These are phyloP conservation scores for Blastocystis sp. DNA, from an alignment of 352 stramenopile species.

Conservation along the genomic window DNA sequence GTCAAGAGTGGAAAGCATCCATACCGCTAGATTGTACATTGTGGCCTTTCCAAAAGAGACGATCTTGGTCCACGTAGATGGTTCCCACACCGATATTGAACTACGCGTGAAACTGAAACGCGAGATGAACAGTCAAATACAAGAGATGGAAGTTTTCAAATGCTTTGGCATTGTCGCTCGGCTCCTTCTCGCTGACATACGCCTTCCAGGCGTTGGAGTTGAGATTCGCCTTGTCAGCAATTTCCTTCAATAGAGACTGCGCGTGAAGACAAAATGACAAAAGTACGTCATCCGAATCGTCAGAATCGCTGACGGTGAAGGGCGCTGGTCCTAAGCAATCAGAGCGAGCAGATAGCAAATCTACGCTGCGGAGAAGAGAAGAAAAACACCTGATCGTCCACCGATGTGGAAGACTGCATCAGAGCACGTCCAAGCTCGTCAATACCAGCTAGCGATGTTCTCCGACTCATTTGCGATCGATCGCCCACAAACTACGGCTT, in stretches of 20 bases:
- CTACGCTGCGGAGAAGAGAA: neutral
- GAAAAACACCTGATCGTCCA: neutral
- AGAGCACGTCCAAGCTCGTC: slow-evolving; percentile 22
- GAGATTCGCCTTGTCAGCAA: neutral
- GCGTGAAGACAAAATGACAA: neutral
- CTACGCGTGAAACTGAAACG: neutral
- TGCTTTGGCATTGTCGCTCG: neutral
- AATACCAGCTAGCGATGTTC: slow-evolving; percentile 19
- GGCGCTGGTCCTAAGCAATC: neutral
- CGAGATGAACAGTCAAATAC: neutral
- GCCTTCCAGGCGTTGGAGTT: neutral
- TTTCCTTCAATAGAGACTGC: neutral
- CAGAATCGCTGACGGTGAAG: neutral
- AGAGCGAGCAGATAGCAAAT: neutral
- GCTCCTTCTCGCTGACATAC: neutral
- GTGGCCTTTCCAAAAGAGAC: slow-evolving; percentile 2
- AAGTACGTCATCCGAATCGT: slow-evolving; percentile 13
- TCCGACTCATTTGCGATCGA: neutral
- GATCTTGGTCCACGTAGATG: neutral
- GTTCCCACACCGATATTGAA: neutral
- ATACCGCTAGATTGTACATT: neutral
- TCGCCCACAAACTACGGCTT: neutral
- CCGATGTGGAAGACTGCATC: neutral
- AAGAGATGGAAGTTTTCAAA: slow-evolving; percentile 19
- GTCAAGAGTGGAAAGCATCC: neutral